These are phyloP conservation scores for Fusarium hostae DNA, from an alignment of 2,329 filamentous ascomycete species.

Conservation along the genomic window DNA sequence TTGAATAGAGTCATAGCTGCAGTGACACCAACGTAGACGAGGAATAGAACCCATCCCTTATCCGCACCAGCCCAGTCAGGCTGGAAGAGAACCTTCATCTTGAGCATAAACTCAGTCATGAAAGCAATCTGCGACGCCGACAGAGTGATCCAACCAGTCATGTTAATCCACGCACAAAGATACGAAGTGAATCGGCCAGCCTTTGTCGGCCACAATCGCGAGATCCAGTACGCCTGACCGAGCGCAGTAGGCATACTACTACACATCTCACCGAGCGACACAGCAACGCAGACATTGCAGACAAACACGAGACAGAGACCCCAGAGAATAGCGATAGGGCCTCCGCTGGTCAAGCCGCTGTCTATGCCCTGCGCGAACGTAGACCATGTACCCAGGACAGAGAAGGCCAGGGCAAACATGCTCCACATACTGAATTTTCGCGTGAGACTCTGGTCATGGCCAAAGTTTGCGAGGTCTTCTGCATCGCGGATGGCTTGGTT, in stretches of 20 bases:
- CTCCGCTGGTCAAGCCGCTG: slow-evolving; percentile 65
- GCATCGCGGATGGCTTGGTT: slow-evolving; percentile 51
- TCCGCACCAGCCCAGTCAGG: slow-evolving; percentile 57
- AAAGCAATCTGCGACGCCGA: slow-evolving; percentile 67
- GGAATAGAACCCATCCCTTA: slow-evolving; percentile 64
- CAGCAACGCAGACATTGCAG: slow-evolving; percentile 64
- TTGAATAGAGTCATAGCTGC: slow-evolving; percentile 61
- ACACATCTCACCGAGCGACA: slow-evolving; percentile 66
- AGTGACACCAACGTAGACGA: slow-evolving; percentile 65
- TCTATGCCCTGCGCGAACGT: slow-evolving; percentile 62
- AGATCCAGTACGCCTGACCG: slow-evolving; percentile 68
- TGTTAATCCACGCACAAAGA: slow-evolving; percentile 70
- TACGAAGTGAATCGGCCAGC: slow-evolving; percentile 63
- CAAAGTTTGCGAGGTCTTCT: slow-evolving; percentile 54
- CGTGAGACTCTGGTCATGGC: slow-evolving; percentile 53
- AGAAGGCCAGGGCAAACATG: slow-evolving; percentile 68
- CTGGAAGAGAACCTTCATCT: slow-evolving; percentile 66
- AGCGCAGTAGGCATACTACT: slow-evolving; percentile 70
- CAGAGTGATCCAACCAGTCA: slow-evolving; percentile 68
- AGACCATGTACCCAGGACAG: slow-evolving; percentile 67
- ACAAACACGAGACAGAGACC: slow-evolving; percentile 62
- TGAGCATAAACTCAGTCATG: slow-evolving; percentile 67
- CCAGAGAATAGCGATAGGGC: slow-evolving; percentile 66
- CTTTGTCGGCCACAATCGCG: slow-evolving; percentile 50
- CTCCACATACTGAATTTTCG: slow-evolving; percentile 65